Percentiles rank a stretch among this genome's conserved stretches.
Evolutionary conservation across 352 stramenopile species (phyloP).

Genomic region (Aphanomyces euteiches): DNA sequence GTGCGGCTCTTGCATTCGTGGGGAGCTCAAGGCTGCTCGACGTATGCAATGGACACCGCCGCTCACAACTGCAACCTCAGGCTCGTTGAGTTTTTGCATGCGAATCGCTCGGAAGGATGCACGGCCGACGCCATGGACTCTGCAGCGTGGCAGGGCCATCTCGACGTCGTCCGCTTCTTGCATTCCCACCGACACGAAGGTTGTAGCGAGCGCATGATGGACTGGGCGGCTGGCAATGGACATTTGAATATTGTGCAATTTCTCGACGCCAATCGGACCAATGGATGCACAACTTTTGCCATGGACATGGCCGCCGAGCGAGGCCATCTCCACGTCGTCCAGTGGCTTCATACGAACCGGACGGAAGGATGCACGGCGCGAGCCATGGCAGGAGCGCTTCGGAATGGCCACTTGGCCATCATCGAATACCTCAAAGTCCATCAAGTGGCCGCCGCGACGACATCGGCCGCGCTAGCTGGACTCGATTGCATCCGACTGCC

Average conservation of each 20-base stretch:
- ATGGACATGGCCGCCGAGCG: slow-evolving; percentile 5
- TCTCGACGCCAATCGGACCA: not conserved
- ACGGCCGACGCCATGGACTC: not conserved
- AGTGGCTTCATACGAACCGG: not conserved
- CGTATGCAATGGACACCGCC: slow-evolving; percentile 19
- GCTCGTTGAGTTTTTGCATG: slow-evolving; percentile 11
- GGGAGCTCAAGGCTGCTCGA: not conserved
- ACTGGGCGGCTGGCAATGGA: slow-evolving; percentile 5
- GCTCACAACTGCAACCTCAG: not conserved
- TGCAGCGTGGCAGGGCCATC: not conserved
- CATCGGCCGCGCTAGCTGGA: too few relatives aligned
- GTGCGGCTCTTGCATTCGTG: not conserved
- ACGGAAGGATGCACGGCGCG: not conserved
- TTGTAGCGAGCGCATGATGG: not conserved
- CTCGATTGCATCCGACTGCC: too few relatives aligned
- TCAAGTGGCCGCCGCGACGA: too few relatives aligned
- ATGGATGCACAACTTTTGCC: not conserved
- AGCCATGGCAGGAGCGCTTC: not conserved
- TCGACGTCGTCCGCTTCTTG: slow-evolving; percentile 2
- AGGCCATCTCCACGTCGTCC: slow-evolving; percentile 4
- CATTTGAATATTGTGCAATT: slow-evolving; percentile 13
- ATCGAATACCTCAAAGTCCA: too few relatives aligned
- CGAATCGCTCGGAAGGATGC: slow-evolving; percentile 13
- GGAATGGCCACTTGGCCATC: too few relatives aligned
- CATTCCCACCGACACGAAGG: not conserved